phyloP scores from a whole-genome alignment of 148 eudicot species.

The Gaultheria prostrata region DNA sequence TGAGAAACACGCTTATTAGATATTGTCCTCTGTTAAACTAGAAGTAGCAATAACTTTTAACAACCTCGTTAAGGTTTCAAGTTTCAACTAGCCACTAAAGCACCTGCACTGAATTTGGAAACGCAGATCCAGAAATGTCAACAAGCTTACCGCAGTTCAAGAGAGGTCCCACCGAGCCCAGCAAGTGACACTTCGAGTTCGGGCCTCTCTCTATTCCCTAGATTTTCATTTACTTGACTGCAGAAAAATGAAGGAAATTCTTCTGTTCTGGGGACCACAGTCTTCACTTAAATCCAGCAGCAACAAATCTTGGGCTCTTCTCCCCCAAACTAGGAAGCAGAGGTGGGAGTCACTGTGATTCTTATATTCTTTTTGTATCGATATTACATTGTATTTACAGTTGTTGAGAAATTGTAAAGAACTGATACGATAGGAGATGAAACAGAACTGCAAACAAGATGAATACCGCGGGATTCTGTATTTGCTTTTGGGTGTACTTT shows the following conservation, averaged over 20 bases:
- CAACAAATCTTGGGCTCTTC: neutral
- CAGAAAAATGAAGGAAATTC: neutral
- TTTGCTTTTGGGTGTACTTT: neutral
- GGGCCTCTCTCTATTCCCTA: constrained; percentile 69
- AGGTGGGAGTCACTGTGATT: neutral
- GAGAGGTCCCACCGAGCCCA: constrained; percentile 56
- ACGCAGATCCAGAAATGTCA: constrained; percentile 88
- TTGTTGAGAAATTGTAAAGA: constrained; percentile 19
- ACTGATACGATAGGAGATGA: neutral
- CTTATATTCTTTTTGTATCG: constrained; percentile 22
- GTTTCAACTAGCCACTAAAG: constrained; percentile 6
- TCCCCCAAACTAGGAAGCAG: neutral
- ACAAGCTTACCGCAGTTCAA: constrained; percentile 57
- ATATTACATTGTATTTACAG: neutral
- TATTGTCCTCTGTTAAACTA: neutral
- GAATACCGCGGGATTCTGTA: neutral
- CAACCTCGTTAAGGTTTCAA: neutral
- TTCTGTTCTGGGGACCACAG: neutral
- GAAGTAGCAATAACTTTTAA: neutral
- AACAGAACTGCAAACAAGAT: neutral
- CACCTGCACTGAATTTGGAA: constrained; percentile 9
- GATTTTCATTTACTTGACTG: constrained; percentile 67
- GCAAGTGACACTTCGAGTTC: constrained; percentile 53
- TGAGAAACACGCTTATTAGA: neutral
- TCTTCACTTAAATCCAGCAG: constrained; percentile 2